A percentile compares a stretch with the other conserved stretches of the same genome.
Conservation (phyloP, 2,329 filamentous ascomycete genomes). For the Calonectria hawksworthii region DNA sequence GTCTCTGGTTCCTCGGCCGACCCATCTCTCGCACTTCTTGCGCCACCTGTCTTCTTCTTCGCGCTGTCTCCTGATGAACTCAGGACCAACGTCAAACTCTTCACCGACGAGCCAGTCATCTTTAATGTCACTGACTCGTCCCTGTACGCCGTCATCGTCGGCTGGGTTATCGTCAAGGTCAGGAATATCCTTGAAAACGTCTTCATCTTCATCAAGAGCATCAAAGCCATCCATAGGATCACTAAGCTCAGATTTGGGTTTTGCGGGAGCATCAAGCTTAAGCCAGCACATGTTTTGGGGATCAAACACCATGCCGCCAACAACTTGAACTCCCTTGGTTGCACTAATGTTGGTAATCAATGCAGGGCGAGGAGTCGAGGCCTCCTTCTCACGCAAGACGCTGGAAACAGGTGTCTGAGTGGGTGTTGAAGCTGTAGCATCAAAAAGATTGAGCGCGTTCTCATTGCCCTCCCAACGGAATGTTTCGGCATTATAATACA, state of each 20-base stretch:
- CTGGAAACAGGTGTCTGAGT: slow-evolving; percentile 59
- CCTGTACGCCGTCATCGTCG: slow-evolving; percentile 63
- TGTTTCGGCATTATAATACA: slow-evolving; percentile 92
- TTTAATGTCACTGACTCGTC: slow-evolving; percentile 72
- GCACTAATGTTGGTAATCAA: slow-evolving; percentile 92
- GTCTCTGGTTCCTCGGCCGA: slow-evolving; percentile 70
- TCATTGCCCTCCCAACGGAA: slow-evolving; percentile 98
- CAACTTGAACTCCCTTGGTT: slow-evolving; percentile 89
- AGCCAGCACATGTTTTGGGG: slow-evolving; percentile 98
- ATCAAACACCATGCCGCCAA: slow-evolving; percentile 99
- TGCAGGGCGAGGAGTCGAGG: slow-evolving; percentile 75
- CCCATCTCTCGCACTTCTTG: slow-evolving; percentile 89
- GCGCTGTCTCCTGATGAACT: slow-evolving; percentile 89
- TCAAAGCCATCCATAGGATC: slow-evolving; percentile 76
- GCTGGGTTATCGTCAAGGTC: slow-evolving; percentile 82
- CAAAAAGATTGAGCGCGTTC: slow-evolving; percentile 84
- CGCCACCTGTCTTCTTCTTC: slow-evolving; percentile 95
- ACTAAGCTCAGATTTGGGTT: slow-evolving; percentile 62
- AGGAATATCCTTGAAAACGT: slow-evolving; percentile 95
- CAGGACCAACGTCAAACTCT: slow-evolving; percentile 96
- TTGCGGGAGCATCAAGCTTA: slow-evolving; percentile 74
- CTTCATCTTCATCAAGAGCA: slow-evolving; percentile 87
- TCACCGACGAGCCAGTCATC: slow-evolving; percentile 92
- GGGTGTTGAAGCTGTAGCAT: slow-evolving; percentile 70
- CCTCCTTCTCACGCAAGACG: slow-evolving; percentile 69